Conservation (phyloP, 345 rosid species). For the Anacardium occidentale region DNA sequence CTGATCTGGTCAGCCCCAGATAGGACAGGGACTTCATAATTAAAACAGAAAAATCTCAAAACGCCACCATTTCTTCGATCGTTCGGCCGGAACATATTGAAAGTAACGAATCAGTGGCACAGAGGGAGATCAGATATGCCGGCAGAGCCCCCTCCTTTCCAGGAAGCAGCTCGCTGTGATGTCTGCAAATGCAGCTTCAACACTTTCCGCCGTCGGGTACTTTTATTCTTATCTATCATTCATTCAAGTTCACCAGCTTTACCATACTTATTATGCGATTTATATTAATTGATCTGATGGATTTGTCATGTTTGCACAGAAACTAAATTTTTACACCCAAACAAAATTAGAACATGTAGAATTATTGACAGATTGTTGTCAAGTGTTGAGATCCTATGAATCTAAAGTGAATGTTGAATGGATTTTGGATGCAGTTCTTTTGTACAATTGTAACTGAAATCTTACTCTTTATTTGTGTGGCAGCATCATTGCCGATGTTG, state of each 20-base stretch:
- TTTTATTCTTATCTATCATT: background rate
- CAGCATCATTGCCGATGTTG: conserved; percentile 85
- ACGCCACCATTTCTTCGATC: background rate
- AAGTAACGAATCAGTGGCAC: background rate
- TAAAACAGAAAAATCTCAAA: background rate
- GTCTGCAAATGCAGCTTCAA: conserved; percentile 80
- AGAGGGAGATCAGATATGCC: conserved; percentile 30
- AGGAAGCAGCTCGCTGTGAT: conserved; percentile 68
- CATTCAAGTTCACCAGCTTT: background rate
- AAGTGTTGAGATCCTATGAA: no score
- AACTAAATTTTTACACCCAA: no score
- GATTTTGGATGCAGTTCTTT: background rate
- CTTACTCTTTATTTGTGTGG: conserved; percentile 8
- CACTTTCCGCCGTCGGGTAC: conserved; percentile 71
- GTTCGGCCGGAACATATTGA: background rate
- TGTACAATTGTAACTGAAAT: background rate
- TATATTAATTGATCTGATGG: conserved; percentile 10
- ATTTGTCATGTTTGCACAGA: no score
- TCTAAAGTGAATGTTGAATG: no score
- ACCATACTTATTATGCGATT: background rate
- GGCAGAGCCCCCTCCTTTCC: conserved; percentile 65
- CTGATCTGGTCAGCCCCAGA: background rate
- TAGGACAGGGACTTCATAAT: background rate
- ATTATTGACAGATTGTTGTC: no score
- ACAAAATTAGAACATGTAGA: no score